Evolutionary conservation across 441 rosid genomes (phyloP), one percentile per base, ranked within the genome.

Genomic region (Populus hybrid): DNA sequence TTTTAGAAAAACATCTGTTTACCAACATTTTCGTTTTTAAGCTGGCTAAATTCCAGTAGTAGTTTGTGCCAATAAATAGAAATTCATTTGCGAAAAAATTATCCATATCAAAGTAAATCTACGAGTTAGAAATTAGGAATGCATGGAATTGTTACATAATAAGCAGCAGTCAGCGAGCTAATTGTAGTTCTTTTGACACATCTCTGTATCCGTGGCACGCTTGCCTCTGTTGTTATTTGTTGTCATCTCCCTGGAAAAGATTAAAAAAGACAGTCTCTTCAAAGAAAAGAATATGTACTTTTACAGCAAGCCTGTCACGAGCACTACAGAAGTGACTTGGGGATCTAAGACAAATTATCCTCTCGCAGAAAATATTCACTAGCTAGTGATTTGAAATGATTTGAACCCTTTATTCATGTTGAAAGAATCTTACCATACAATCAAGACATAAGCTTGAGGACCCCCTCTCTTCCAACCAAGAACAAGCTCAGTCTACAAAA

Each of bases 241-340:
- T 67, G 24, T 3, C 19, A 9, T 40, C 32, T 32, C 9, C 2
- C 38, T 4, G 30, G 21, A 3, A 7, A 19, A 21, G 14, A 2
- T 34, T 12, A 1, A 70, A 30, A 72, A 18, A 1, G 18, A 72
- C 7, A 9, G 83, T 79, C 67, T 46, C 70, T 40, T 14, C 42
- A 69, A 87, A 82, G 89, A 10, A 80, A 87, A 83, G 90, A 80
- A 84, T 81, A 85, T 42, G 74, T 79, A 71, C 78, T 64, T 19
- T 19, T 69, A 42, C 67, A 74, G 76, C 83, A 77, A 82, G 84
- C 79, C 83, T 78, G 38, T 78, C 59, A 72, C 79, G 28, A 76
- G 85, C 73, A 77, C 78, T 73, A 74, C 24, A 75, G 74, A 83
- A 81, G 84, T 74, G 84, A 73, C 77, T 68, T 64, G 79, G 71